phyloP scores from a whole-genome alignment of 2,329 filamentous ascomycete genomes.

The Didymella exigua region DNA sequence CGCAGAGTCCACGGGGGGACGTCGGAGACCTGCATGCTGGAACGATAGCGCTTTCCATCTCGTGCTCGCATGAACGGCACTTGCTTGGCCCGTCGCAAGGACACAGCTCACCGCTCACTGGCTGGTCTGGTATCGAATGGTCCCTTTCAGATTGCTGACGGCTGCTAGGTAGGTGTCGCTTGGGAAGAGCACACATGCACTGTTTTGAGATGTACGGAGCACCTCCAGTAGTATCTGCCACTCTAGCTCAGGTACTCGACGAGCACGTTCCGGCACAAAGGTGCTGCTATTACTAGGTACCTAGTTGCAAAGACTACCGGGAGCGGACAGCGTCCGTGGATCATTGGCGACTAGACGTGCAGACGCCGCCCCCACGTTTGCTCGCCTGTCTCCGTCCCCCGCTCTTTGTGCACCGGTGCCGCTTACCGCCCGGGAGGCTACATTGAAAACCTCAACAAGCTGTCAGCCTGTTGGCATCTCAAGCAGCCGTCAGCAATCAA shows the following conservation, averaged over 20 bases:
- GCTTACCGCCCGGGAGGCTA: slow-evolving; percentile 14
- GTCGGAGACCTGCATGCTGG: slow-evolving; percentile 8
- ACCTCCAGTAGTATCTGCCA: not conserved
- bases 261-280: not conserved
- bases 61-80: slow-evolving; percentile 1
- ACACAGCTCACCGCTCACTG: slow-evolving; percentile 20
- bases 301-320: not conserved
- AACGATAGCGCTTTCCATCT: slow-evolving; percentile 15
- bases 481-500: not conserved
- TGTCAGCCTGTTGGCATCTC: not conserved
- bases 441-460: not conserved
- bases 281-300: not conserved
- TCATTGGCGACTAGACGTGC: slow-evolving; percentile 12
- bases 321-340: not conserved
- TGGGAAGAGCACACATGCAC: not conserved
- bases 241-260: not conserved
- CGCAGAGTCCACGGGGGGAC: not conserved
- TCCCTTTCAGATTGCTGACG: slow-evolving; percentile 5
- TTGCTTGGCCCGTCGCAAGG: not conserved
- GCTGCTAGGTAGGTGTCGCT: slow-evolving; percentile 4
- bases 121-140: slow-evolving; percentile 11
- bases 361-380: slow-evolving; percentile 12
- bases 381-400: slow-evolving; percentile 17
- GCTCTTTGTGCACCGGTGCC: slow-evolving; percentile 11
- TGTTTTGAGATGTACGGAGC: not conserved